Percentiles rank a stretch among this genome's conserved stretches.
These are phyloP conservation scores for Akebia trifoliata DNA, from an alignment of 164 flowering plant species.

Conservation along the genomic window DNA sequence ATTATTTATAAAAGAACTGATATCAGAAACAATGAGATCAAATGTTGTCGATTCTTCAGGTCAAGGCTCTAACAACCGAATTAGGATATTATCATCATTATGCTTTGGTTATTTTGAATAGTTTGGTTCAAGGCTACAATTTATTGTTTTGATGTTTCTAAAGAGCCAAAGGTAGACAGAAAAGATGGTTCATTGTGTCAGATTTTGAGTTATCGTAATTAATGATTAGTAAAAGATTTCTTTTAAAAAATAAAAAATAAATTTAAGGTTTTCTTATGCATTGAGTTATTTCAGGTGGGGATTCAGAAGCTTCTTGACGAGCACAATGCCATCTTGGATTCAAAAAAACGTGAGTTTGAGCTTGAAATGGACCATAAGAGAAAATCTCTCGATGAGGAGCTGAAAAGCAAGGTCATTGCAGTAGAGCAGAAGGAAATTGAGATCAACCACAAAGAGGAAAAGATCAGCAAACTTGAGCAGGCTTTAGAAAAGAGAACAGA, in stretches of 20 bases:
- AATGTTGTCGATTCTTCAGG: no score
- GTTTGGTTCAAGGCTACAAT: no score
- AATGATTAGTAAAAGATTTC: not conserved
- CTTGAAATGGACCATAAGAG: constrained; percentile 56
- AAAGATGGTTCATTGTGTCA: not conserved
- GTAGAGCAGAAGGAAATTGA: constrained; percentile 50
- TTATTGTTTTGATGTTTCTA: no score
- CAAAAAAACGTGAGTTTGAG: constrained; percentile 47
- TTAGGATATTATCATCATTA: no score
- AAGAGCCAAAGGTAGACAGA: not conserved
- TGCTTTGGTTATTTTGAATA: no score
- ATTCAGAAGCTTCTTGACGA: constrained; percentile 66
- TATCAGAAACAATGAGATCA: no score
- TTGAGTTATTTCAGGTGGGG: constrained; percentile 46
- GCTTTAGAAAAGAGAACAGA: constrained; percentile 58
- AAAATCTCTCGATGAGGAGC: constrained; percentile 49
- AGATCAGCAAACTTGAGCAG: constrained; percentile 55
- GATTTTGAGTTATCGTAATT: not conserved
- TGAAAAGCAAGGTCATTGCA: constrained; percentile 31
- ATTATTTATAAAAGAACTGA: no score
- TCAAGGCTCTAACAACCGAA: no score
- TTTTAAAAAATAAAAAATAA: no score
- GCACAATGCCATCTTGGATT: constrained; percentile 43
- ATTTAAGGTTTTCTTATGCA: not conserved
- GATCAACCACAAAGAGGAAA: constrained; percentile 56